Conservation (phyloP, 2,329 filamentous ascomycete species). For the Phyllosticta paracitricarpa region DNA sequence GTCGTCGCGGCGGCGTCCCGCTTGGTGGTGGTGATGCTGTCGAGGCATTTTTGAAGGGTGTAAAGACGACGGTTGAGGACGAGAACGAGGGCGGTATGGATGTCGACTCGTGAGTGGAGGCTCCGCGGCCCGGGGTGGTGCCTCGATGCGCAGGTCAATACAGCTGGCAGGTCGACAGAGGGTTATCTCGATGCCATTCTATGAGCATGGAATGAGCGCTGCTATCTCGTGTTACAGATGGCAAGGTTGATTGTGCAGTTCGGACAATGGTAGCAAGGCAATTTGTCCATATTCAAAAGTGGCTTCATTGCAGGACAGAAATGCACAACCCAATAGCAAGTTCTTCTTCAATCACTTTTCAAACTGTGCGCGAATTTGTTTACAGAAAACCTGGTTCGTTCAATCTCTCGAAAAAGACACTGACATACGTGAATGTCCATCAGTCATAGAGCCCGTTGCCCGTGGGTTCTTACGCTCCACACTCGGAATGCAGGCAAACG, state of each 20-base stretch:
- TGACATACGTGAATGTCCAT: not conserved
- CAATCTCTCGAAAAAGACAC: not conserved
- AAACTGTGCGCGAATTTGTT: not conserved
- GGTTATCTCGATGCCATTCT: not conserved
- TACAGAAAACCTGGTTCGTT: not conserved
- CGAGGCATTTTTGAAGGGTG: constrained; percentile 81
- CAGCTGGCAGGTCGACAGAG: not conserved
- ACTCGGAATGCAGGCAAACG: not conserved
- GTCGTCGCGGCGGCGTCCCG: constrained; percentile 69
- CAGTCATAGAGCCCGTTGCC: not conserved
- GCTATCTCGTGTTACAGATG: not conserved
- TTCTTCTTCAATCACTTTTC: not conserved
- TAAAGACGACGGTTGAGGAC: constrained; percentile 64
- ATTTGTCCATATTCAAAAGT: no score
- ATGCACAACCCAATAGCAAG: no score
- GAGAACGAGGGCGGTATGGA: constrained; percentile 12
- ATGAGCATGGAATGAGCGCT: not conserved
- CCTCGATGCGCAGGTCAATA: not conserved
- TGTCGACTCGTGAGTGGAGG: not conserved
- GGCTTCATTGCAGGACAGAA: no score
- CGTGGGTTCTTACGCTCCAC: not conserved
- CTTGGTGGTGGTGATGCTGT: constrained; percentile 82
- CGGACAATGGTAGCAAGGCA: not conserved
- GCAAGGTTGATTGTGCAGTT: not conserved
- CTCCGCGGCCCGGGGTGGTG: not conserved